Evolutionary conservation across 805 yeast species (phyloP), one percentile per base, ranked within the genome.

Genomic region (Candida nonsorbophila): DNA sequence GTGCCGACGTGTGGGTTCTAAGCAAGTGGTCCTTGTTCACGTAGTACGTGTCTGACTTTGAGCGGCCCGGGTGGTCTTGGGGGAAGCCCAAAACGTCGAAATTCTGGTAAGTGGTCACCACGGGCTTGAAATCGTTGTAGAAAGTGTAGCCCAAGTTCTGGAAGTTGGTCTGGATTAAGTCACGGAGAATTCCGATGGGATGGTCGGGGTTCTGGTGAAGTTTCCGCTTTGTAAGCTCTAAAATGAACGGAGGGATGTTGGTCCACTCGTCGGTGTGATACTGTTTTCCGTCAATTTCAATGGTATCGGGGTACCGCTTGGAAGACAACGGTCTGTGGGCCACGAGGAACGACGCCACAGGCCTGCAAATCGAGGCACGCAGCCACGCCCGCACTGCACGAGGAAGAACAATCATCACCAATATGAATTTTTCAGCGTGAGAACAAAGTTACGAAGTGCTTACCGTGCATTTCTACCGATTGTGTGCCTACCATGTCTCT

Each of bases 1-100:
- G 98, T 0, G 98, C 98, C 1, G 97, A 87, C 0, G 98, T 90
- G 51, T 92, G 98, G 0, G 98, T 92, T 47, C 98, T 67, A 36
- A 92, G 60, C 16, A 92, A 62, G 18, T 79, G 62, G 13, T 72
- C 70, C 30, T 77, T 69, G 58, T 92, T 88, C 30, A 92, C 51
- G 47, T 92, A 92, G 55, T 92, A 92, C 0, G 98, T 90, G 52
- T 92, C 98, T 3, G 94, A 82, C 46, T 74, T 83, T 12, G 92
- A 76, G 47, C 98, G 69, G 3, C 98, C 97, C 0, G 95, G 95
- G 52, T 92, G 98, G 48, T 88, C 94, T 20, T 54, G 46, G 1
- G 97, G 95, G 54, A 92, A 90, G 1, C 94, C 97, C 20, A 92
- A 67, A 1, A 82, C 84, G 52, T 92, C 98, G 49, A 92, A 92